Conservation (phyloP, 2,329 filamentous ascomycete species). For the Colletotrichum magnum region DNA sequence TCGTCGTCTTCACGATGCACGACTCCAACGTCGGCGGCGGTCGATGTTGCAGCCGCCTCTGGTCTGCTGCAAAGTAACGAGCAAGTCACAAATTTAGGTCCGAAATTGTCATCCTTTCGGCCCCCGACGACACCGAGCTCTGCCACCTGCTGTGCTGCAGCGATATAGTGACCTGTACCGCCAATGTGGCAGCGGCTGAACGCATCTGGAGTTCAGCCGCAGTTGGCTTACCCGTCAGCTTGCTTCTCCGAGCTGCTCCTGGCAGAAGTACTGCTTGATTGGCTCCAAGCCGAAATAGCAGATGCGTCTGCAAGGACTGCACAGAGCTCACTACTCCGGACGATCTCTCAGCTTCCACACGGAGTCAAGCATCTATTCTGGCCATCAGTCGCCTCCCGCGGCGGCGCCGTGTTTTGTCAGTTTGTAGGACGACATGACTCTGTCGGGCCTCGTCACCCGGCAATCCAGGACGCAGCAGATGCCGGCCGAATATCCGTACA, state of each 20-base stretch:
- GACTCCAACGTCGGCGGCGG: slow-evolving; percentile 3
- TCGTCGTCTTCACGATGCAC: not conserved
- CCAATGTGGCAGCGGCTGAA: slow-evolving; percentile 28
- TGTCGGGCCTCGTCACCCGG: not conserved
- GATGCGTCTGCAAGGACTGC: not conserved
- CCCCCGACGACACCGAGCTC: slow-evolving; percentile 8
- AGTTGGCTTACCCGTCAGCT: slow-evolving; percentile 18
- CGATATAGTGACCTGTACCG: not conserved
- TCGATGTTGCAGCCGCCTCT: not conserved
- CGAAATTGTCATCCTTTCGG: not conserved
- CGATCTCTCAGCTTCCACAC: no score
- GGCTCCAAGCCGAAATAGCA: not conserved
- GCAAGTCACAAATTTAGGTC: no score
- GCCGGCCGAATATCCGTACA: not conserved
- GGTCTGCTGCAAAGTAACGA: not conserved
- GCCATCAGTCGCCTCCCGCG: not conserved
- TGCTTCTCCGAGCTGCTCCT: not conserved
- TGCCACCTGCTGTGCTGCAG: slow-evolving; percentile 6
- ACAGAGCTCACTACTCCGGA: no score
- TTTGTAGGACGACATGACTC: not conserved
- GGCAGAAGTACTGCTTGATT: not conserved
- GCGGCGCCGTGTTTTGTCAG: not conserved
- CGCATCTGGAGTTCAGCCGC: slow-evolving; percentile 20
- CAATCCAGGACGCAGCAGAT: not conserved
- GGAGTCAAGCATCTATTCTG: not conserved